Base-by-base conservation (phyloP, 306 rosid genomes). In the Vigna radiata region DNA sequence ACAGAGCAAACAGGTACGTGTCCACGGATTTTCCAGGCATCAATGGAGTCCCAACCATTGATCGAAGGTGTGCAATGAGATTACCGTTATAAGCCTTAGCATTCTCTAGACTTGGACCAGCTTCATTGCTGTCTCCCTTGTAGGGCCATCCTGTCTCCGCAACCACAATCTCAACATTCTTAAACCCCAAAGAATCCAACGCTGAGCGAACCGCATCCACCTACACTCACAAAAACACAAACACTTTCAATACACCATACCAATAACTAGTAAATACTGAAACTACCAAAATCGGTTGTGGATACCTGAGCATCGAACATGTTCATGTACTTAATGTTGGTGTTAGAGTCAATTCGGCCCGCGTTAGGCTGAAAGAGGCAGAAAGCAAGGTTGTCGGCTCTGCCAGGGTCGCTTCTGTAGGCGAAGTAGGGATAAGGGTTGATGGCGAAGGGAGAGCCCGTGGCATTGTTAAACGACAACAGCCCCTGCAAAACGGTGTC, bases 91-190 rank as follows among this genome's bases (percentile, higher is more conserved):
- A 96, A 50, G 98, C 99, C 63, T 88, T 93, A 0, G 99, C 99
- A 58, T 96, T 91, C 66, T 92, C 93, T 21, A 89, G 65, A 41
- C 98, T 88, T 0, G 96, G 82, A 6, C 98, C 99, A 31, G 85
- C 97, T 86, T 96, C 99, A 21, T 88, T 60, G 76, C 23, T n/a
- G 56, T 96, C 98, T 43, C 98, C 99, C 72, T 93, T 91, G 90
- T 96, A 96, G 4, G 99, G 98, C 99, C 99, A 96, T 4, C 99
- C 99, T 1, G 99, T 96, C 86, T 96, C 99, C 0, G 98, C 99
- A 16, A 96, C 98, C 78, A 96, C 91, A 23, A 92, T 96, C 77
- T 96, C 98, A 29, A 96, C 91, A 8, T 84, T 75, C 85, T 90
- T 86, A 84, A 84, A 89, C 0, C 99, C 98, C 89, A 86, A 2